Evolutionary conservation across 2,329 filamentous ascomycete genomes (phyloP), one percentile per base, ranked within the genome.

Genomic region (Ceratocystis papillata): DNA sequence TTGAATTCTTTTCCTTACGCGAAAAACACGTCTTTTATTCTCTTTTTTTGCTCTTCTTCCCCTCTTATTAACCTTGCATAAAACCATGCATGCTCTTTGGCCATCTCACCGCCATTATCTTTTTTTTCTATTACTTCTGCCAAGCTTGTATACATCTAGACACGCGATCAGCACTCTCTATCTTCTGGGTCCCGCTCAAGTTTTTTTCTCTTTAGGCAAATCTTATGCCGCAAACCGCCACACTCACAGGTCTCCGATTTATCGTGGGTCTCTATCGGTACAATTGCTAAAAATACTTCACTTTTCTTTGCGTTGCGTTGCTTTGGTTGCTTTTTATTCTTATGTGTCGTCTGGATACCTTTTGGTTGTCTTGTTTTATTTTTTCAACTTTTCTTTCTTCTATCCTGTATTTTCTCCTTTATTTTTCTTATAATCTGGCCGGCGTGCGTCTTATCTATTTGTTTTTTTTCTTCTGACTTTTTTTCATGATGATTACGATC

Each of bases 401-500:
- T 62, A 37, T 65, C 20, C 60, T 61, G 20, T 64, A 46, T 57
- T 57, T 65, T 25, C 48, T 28, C 17, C 33, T 48, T 30, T 53
- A 67, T 61, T 68, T 41, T 63, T 57, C 37, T 64, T 63, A 41
- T 66, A 65, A 62, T 66, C 25, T 64, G 63, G 63, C 41, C 46
- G 46, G 33, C 62, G 37, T 33, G 45, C 44, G 41, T 46, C 62
- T 46, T 20, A 45, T 61, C 50, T 61, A n/a, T 60, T 62, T n/a
- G 37, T 25, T 67, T 10, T 33, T 48, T 48, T 63, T 1, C 45
- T 46, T 53, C n/a, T 10, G 62, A 64, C 67, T 67, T 62, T 69
- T 63, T 46, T 71, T 68, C 33, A 64, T 28, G 67, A 62, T 50
- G 37, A 25, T 66, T 55, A 67, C 37, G 65, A 65, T 66, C 62